Conservation (phyloP, 192 early-diverging fungal genomes). For the Backusella westeae region DNA sequence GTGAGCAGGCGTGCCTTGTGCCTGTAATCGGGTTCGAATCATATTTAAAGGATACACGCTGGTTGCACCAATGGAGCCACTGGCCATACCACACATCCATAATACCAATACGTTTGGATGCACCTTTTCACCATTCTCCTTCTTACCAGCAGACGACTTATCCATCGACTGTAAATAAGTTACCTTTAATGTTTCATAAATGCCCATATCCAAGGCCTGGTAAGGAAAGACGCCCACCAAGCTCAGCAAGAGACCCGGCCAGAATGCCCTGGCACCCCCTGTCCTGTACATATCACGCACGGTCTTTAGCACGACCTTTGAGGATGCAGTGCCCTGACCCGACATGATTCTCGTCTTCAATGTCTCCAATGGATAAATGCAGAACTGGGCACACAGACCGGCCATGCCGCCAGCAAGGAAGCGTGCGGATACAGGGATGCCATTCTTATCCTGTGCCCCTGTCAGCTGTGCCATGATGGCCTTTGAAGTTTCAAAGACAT, state of each 20-base stretch:
- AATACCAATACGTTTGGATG: slow-evolving; percentile 48
- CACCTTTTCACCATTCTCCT: slow-evolving; percentile 23
- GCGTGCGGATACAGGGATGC: slow-evolving; percentile 39
- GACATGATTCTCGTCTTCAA: slow-evolving; percentile 74
- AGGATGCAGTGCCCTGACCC: slow-evolving; percentile 37
- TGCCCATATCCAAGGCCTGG: slow-evolving; percentile 65
- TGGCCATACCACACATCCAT: slow-evolving; percentile 63
- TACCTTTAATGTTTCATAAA: slow-evolving; percentile 71
- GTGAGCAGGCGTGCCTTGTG: slow-evolving; percentile 75
- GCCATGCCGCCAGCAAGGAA: slow-evolving; percentile 72
- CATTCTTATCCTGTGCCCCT: slow-evolving; percentile 35
- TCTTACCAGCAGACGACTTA: slow-evolving; percentile 24
- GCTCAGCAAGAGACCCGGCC: slow-evolving; percentile 34
- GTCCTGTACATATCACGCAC: slow-evolving; percentile 58
- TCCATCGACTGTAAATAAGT: slow-evolving; percentile 47
- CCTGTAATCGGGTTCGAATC: slow-evolving; percentile 74
- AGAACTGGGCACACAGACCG: slow-evolving; percentile 66
- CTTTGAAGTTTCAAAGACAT: slow-evolving; percentile 66
- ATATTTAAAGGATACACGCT: slow-evolving; percentile 71
- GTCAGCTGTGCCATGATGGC: slow-evolving; percentile 36
- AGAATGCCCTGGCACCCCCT: slow-evolving; percentile 62
- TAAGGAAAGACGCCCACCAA: slow-evolving; percentile 76
- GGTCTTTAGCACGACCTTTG: slow-evolving; percentile 39
- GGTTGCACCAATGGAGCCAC: slow-evolving; percentile 61
- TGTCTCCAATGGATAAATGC: slow-evolving; percentile 75